Evolutionary conservation across 768 basidiomycete species (phyloP), one percentile per base, ranked within the genome.

Genomic region (Mycena galopus): DNA sequence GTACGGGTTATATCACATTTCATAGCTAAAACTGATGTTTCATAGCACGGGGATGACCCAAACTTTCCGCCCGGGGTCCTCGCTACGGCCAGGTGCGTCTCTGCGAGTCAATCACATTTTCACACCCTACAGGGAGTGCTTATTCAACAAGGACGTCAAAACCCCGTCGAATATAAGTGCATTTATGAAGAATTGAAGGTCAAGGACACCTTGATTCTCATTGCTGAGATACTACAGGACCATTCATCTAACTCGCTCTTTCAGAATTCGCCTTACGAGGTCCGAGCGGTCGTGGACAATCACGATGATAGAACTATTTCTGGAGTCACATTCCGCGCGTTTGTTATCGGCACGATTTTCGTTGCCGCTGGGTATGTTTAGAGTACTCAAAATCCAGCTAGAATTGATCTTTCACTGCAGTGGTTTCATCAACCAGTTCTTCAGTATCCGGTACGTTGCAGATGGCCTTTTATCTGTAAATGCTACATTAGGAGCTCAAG

Each of bases 261-360:
- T 17, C n/a, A 77, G 76, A 78, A 92, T 76, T 90, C 89, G 5
- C 87, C 89, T 10, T 90, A 91, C 69, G 90, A 91, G 76, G 91
- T 91, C 17, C 85, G 90, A 47, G 90, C 91, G 7, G 88, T 90
- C n/a, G 88, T 92, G 0, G 81, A 88, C 17, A 90, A 86, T 53
- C 82, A 85, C 19, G 90, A 91, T 73, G 90, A 91, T 71, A 83
- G 88, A 2, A 80, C 80, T 4, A 85, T 90, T 71, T 83, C 84
- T 1, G 86, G 85, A 29, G 88, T 84, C 72, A 91, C 89, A 0
- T 86, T 90, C 82, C 84, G 89, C 55, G 80, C 84, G 76, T 83
- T 79, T 80, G 62, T 81, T 35, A 77, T 83, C 23, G 76, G 81
- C 6, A 78, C 81, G 0, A 56, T 82, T 32, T 83, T 77, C 37